Percentiles rank a stretch among this genome's conserved stretches.
Evolutionary conservation across 441 rosid species (phyloP).

Genomic region (Erodium texanum): DNA sequence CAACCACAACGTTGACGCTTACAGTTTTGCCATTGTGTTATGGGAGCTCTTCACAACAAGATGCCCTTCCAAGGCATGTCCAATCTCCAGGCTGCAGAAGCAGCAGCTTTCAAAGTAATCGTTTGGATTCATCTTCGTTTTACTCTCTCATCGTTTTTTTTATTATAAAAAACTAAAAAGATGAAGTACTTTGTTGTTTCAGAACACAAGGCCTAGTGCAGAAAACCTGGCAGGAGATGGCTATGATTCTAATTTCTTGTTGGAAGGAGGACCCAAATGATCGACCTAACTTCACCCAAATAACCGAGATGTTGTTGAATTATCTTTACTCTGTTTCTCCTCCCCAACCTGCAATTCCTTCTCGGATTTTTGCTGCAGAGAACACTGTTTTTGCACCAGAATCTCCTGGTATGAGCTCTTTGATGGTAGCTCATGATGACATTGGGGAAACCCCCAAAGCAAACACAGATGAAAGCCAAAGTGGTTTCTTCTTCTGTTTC

Average conservation of each 20-base stretch:
- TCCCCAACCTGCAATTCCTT: conserved; percentile 37
- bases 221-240: conserved; percentile 48
- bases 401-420: conserved; percentile 60
- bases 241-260: conserved; percentile 45
- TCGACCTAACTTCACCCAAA: conserved; percentile 53
- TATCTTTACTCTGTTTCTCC: conserved; percentile 42
- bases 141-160: background rate
- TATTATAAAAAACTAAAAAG: too few species aligned
- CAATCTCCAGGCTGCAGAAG: conserved; percentile 63
- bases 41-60: conserved; percentile 63
- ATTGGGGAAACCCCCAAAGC: conserved; percentile 33
- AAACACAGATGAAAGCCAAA: conserved; percentile 31
- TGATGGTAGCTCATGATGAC: conserved; percentile 42
- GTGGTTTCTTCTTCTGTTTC: conserved; percentile 55
- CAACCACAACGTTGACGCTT: conserved; percentile 63
- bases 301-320: conserved; percentile 48
- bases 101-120: conserved; percentile 54
- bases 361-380: conserved; percentile 36
- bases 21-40: conserved; percentile 50
- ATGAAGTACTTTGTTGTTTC: too few species aligned
- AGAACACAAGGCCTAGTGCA: conserved; percentile 63
- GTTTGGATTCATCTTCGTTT: background rate
- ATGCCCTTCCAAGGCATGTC: conserved; percentile 61
- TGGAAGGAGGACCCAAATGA: conserved; percentile 66
- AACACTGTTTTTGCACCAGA: conserved; percentile 46